phyloP scores from a whole-genome alignment of 2,329 filamentous ascomycete genomes.

The Fusarium chuoi region DNA sequence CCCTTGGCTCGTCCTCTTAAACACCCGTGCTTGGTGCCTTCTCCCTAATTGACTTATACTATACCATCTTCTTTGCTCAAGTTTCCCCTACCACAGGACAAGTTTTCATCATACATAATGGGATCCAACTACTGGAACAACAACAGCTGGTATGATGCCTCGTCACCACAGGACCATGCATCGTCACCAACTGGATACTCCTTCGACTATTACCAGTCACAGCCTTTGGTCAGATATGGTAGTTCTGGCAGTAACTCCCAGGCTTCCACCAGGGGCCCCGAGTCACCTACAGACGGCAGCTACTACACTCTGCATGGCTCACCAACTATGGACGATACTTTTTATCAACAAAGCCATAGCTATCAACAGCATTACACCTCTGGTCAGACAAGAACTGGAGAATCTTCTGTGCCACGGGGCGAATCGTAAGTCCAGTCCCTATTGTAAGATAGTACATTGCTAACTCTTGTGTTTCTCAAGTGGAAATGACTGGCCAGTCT shows the following conservation, averaged over 20 bases:
- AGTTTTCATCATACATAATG: slow-evolving; percentile 19
- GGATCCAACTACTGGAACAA: slow-evolving; percentile 25
- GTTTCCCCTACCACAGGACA: background rate
- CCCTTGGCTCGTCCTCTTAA: slow-evolving; percentile 25
- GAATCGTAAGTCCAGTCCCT: slow-evolving; percentile 26
- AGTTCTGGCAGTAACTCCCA: slow-evolving; percentile 48
- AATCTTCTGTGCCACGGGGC: slow-evolving; percentile 8
- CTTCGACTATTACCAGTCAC: slow-evolving; percentile 37
- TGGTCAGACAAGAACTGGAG: background rate
- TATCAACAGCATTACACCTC: slow-evolving; percentile 24
- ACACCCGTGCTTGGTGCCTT: slow-evolving; percentile 10
- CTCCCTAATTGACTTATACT: slow-evolving; percentile 2
- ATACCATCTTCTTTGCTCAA: background rate
- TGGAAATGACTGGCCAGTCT: slow-evolving; percentile 49
- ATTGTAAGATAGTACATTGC: background rate
- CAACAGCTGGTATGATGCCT: slow-evolving; percentile 21
- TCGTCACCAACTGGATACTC: slow-evolving; percentile 32
- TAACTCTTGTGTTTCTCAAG: slow-evolving; percentile 18
- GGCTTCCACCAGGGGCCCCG: slow-evolving; percentile 37
- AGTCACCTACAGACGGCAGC: slow-evolving; percentile 39
- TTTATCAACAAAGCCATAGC: slow-evolving; percentile 17
- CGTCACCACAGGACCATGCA: slow-evolving; percentile 34
- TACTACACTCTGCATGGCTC: slow-evolving; percentile 33
- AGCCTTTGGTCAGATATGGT: slow-evolving; percentile 42
- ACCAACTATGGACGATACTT: slow-evolving; percentile 12